A percentile compares a stretch with the other conserved stretches of the same genome.
These are phyloP conservation scores for Exophiala sideris DNA, from an alignment of 2,329 filamentous ascomycete species.

Conservation along the genomic window DNA sequence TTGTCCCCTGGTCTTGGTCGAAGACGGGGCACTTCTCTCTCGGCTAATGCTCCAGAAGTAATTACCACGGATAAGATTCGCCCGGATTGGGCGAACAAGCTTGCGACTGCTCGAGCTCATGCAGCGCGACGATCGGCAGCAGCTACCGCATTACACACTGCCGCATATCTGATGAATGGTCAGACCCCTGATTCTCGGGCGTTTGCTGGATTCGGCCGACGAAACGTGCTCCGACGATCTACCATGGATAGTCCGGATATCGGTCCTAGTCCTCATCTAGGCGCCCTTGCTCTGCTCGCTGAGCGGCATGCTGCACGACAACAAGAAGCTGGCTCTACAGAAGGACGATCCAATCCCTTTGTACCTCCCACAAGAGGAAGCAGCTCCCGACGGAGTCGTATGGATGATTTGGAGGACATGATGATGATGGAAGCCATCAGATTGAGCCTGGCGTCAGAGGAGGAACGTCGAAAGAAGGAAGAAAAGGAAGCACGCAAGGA, in stretches of 20 bases:
- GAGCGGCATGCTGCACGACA: conserved; percentile 41
- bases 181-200: conserved; percentile 44
- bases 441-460: conserved; percentile 84
- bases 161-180: conserved; percentile 74
- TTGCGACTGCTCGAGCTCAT: conserved; percentile 79
- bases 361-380: conserved; percentile 43
- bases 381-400: conserved; percentile 58
- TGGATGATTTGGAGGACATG: conserved; percentile 91
- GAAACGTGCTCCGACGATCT: conserved; percentile 47
- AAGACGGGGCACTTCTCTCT: conserved; percentile 66
- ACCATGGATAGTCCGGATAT: conserved; percentile 35
- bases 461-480: conserved; percentile 82
- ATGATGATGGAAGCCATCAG: conserved; percentile 98
- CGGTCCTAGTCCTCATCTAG: conserved; percentile 37
- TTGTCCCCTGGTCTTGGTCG: conserved; percentile 41
- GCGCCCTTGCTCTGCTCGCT: conserved; percentile 46
- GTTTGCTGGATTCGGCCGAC: conserved; percentile 59
- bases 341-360: conserved; percentile 31
- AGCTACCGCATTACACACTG: conserved; percentile 89
- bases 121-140: conserved; percentile 83
- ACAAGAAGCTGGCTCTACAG: conserved; percentile 35
- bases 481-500: conserved; percentile 79
- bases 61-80: conserved; percentile 90
- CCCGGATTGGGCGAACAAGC: conserved; percentile 90
- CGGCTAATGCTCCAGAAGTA: conserved; percentile 77